Conservation (phyloP, 768 basidiomycete species). For the Suillus cothurnatus region DNA sequence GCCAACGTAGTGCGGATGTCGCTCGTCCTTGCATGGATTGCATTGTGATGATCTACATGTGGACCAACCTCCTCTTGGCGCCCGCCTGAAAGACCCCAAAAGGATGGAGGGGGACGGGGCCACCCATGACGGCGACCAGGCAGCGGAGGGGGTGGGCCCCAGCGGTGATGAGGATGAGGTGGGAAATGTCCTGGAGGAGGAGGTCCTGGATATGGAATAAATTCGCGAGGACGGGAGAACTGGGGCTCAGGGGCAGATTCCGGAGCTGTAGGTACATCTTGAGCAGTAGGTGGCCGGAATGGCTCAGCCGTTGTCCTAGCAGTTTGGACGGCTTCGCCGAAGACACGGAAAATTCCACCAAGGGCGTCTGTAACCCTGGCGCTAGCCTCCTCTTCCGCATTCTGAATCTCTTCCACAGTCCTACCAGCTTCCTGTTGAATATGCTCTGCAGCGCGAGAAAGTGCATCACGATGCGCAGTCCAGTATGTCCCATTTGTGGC, state of each 20-base stretch:
- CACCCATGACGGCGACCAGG: constrained; percentile 3
- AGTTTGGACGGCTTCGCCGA: constrained; percentile 41
- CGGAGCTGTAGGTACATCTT: constrained; percentile 3
- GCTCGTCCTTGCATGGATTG: neutral
- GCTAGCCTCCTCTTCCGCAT: constrained; percentile 67
- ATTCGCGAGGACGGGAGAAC: constrained; percentile 9
- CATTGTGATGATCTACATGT: no score
- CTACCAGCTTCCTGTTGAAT: constrained; percentile 42
- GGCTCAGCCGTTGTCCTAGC: constrained; percentile 12
- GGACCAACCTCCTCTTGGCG: neutral
- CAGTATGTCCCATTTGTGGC: constrained; percentile 69
- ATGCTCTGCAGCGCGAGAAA: constrained; percentile 59
- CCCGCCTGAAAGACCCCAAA: neutral
- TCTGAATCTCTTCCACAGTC: constrained; percentile 48
- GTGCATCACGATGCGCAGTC: constrained; percentile 58
- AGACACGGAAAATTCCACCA: constrained; percentile 54
- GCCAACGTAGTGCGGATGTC: constrained; percentile 5
- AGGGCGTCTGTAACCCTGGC: constrained; percentile 64
- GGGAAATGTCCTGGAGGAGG: constrained; percentile 19
- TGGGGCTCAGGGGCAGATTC: constrained; percentile 7
- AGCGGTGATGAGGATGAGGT: constrained; percentile 23
- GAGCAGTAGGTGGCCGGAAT: neutral
- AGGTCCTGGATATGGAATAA: constrained; percentile 14
- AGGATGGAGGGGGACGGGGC: constrained; percentile 4
- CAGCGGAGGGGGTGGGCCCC: constrained; percentile 11